phyloP scores from a whole-genome alignment of 2,329 filamentous ascomycete species.

The Sarocladium oryzae region DNA sequence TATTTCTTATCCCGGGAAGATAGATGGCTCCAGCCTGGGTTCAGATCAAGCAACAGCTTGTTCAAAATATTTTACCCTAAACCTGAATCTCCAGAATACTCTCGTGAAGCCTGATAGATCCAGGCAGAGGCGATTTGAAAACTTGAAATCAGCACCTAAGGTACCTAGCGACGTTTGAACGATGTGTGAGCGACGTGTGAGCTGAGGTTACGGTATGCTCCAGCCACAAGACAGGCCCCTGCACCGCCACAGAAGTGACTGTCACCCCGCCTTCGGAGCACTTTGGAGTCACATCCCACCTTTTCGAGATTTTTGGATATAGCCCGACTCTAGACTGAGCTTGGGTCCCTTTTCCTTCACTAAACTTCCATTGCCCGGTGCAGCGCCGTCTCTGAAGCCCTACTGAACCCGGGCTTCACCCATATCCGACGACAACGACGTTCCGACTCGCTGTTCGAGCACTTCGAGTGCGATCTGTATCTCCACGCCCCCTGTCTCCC shows the following conservation, averaged over 20 bases:
- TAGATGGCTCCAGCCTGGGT: no score
- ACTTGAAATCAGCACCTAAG: no score
- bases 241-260: constrained; percentile 4
- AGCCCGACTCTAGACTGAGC: background rate
- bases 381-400: constrained; percentile 25
- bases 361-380: constrained; percentile 9
- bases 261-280: constrained; percentile 3
- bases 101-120: no score
- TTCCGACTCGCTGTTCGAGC: constrained; percentile 47
- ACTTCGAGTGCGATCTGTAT: constrained; percentile 52
- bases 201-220: no score
- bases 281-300: constrained; percentile 5
- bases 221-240: constrained; percentile 5
- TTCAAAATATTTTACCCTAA: no score
- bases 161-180: no score
- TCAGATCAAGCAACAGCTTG: no score
- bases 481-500: constrained; percentile 43
- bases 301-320: constrained; percentile 5
- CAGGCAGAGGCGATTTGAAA: no score
- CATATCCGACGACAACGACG: constrained; percentile 32
- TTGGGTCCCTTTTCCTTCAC: background rate
- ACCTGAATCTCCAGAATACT: no score
- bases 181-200: no score
- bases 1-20: no score
- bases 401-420: constrained; percentile 28